Evolutionary conservation across 2,329 filamentous ascomycete species (phyloP).

Genomic region (Coniochaeta sp.): DNA sequence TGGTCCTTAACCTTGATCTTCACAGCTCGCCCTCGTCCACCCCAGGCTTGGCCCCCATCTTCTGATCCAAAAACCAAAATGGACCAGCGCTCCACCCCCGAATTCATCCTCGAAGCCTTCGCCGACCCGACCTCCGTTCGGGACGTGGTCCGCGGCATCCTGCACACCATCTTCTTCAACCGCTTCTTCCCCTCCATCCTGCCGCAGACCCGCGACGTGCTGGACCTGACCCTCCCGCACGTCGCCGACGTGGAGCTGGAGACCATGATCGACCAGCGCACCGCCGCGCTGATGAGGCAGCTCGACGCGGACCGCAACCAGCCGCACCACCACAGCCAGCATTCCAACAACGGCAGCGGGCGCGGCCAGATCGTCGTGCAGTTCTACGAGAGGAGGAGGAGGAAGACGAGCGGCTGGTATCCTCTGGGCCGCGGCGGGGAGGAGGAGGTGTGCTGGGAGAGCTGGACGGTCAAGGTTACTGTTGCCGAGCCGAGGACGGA

Average conservation of each 20-base stretch:
- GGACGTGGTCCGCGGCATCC: slow-evolving; percentile 87
- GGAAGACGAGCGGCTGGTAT: slow-evolving; percentile 59
- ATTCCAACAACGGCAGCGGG: slow-evolving; percentile 40
- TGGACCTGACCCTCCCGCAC: slow-evolving; percentile 83
- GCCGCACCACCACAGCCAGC: slow-evolving; percentile 8
- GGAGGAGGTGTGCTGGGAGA: slow-evolving; percentile 95
- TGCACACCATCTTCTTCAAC: slow-evolving; percentile 98
- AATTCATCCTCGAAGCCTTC: slow-evolving; percentile 91
- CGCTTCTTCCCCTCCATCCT: slow-evolving; percentile 86
- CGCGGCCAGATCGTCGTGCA: slow-evolving; percentile 77
- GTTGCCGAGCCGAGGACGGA: slow-evolving; percentile 85
- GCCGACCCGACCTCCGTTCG: slow-evolving; percentile 83
- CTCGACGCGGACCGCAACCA: slow-evolving; percentile 51
- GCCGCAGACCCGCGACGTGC: slow-evolving; percentile 77
- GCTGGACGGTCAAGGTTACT: slow-evolving; percentile 91
- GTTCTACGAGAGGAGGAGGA: slow-evolving; percentile 88
- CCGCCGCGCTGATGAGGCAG: slow-evolving; percentile 70
- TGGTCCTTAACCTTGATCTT: too few species aligned
- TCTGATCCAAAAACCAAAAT: slow-evolving; percentile 19
- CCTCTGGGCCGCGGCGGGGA: slow-evolving; percentile 55
- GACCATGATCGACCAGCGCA: slow-evolving; percentile 85
- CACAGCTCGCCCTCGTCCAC: too few species aligned
- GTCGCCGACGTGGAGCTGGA: slow-evolving; percentile 88
- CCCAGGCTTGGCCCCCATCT: too few species aligned
- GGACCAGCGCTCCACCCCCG: slow-evolving; percentile 56